Percentiles rank a stretch among this genome's conserved stretches.
Conservation (phyloP, 2,329 filamentous ascomycete species). For the Alternaria solani region DNA sequence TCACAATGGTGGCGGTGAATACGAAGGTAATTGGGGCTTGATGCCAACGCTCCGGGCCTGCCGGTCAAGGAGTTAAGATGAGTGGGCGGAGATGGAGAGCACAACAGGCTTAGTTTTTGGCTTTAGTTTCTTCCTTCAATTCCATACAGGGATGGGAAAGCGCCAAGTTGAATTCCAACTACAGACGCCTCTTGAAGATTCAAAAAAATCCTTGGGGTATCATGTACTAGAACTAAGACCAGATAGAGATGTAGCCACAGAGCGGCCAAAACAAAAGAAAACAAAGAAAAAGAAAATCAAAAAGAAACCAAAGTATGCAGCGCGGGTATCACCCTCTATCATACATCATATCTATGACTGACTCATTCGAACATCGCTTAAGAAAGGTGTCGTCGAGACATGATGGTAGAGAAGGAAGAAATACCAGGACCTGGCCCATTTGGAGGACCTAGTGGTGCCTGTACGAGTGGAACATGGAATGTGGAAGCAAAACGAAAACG, state of each 20-base stretch:
- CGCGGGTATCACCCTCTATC: not conserved
- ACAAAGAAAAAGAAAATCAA: not conserved
- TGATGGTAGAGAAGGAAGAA: not conserved
- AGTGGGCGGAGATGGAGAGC: not conserved
- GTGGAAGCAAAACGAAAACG: not conserved
- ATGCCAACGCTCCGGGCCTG: not conserved
- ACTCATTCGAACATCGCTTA: not conserved
- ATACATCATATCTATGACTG: not conserved
- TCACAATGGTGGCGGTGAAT: not conserved
- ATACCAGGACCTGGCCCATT: not conserved
- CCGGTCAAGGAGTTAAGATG: not conserved
- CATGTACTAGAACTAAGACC: constrained; percentile 3
- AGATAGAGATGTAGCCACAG: not conserved
- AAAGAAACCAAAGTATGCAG: not conserved
- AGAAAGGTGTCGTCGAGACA: not conserved
- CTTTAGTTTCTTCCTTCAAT: not conserved
- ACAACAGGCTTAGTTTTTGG: not conserved
- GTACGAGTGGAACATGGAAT: not conserved
- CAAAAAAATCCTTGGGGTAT: constrained; percentile 11
- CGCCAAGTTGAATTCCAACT: not conserved
- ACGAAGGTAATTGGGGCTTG: not conserved
- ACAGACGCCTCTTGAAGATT: not conserved
- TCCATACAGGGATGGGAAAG: not conserved
- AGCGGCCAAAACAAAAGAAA: not conserved
- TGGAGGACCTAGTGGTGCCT: not conserved